These are phyloP conservation scores for Buxus sempervirens DNA, from an alignment of 164 flowering plant genomes.

Conservation along the genomic window DNA sequence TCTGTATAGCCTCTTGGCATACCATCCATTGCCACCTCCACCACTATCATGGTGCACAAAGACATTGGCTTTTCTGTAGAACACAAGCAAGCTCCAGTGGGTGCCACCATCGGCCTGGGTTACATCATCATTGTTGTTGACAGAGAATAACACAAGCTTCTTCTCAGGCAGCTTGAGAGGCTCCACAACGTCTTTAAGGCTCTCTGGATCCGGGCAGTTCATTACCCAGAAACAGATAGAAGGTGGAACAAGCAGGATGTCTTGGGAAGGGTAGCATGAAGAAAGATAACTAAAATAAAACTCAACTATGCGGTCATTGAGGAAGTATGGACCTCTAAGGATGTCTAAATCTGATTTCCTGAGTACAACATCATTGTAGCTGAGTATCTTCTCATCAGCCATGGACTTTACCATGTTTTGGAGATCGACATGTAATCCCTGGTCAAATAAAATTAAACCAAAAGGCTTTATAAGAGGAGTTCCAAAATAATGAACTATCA, in stretches of 20 bases:
- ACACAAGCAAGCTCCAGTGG: constrained; percentile 91
- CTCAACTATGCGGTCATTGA: constrained; percentile 88
- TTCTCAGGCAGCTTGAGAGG: constrained; percentile 59
- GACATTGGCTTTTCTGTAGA: constrained; percentile 32
- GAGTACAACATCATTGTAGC: constrained; percentile 81
- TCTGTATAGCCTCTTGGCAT: constrained; percentile 44
- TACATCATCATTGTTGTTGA: constrained; percentile 69
- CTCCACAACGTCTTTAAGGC: constrained; percentile 47
- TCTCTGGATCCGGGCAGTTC: constrained; percentile 48
- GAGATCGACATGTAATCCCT: background rate
- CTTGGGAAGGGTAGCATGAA: constrained; percentile 40
- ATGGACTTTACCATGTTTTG: constrained; percentile 11
- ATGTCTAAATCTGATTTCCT: constrained; percentile 73
- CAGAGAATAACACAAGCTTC: constrained; percentile 57
- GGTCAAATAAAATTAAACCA: background rate
- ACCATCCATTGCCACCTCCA: constrained; percentile 31
- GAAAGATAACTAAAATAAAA: constrained; percentile 74
- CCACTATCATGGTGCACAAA: constrained; percentile 79
- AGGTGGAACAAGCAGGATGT: constrained; percentile 67
- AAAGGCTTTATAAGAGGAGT: no score
- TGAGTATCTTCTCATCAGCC: constrained; percentile 65
- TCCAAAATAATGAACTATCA: no score
- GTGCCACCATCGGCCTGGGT: constrained; percentile 64
- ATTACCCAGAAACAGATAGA: constrained; percentile 69
- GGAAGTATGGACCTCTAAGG: constrained; percentile 57